Percentiles rank a stretch among this genome's conserved stretches.
These are phyloP conservation scores for Helenozyma rhizophorensis DNA, from an alignment of 805 yeast genomes.

Conservation along the genomic window DNA sequence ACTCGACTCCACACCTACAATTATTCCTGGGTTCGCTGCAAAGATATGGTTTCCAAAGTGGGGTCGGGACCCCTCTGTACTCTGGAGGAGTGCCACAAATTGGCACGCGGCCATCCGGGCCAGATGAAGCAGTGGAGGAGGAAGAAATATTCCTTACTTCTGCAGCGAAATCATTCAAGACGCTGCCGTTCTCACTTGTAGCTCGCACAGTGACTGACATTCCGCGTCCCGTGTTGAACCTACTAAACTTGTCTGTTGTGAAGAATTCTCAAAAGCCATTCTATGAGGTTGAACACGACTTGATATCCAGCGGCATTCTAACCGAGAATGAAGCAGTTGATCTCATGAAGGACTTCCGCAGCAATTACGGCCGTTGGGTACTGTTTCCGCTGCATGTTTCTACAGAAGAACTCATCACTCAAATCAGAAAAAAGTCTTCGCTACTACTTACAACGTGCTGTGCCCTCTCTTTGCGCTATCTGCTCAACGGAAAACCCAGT, in stretches of 20 bases:
- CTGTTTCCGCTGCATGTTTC: constrained; percentile 56
- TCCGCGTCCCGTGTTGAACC: constrained; percentile 34
- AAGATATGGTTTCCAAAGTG: too few species aligned
- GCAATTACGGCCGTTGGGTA: constrained; percentile 74
- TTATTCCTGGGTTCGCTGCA: too few species aligned
- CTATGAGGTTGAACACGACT: constrained; percentile 32
- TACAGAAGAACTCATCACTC: constrained; percentile 44
- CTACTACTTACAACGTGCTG: constrained; percentile 66
- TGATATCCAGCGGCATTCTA: constrained; percentile 49
- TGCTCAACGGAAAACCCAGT: constrained; percentile 21
- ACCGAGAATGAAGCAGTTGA: constrained; percentile 43
- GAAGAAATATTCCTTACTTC: constrained; percentile 18
- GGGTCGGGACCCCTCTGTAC: too few species aligned
- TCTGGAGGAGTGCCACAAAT: too few species aligned
- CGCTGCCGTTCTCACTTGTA: constrained; percentile 44
- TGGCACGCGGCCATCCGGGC: too few species aligned
- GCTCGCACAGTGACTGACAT: constrained; percentile 26
- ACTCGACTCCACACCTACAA: too few species aligned
- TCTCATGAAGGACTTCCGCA: constrained; percentile 54
- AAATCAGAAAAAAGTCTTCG: constrained; percentile 50
- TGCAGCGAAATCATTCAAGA: constrained; percentile 32
- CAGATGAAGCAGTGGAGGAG: too few species aligned
- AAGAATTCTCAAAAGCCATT: constrained; percentile 5
- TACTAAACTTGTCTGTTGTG: constrained; percentile 17
- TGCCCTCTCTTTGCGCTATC: constrained; percentile 54